Conservation (phyloP, 176 grass and related monocot genomes). For the Thalia dealbata region DNA sequence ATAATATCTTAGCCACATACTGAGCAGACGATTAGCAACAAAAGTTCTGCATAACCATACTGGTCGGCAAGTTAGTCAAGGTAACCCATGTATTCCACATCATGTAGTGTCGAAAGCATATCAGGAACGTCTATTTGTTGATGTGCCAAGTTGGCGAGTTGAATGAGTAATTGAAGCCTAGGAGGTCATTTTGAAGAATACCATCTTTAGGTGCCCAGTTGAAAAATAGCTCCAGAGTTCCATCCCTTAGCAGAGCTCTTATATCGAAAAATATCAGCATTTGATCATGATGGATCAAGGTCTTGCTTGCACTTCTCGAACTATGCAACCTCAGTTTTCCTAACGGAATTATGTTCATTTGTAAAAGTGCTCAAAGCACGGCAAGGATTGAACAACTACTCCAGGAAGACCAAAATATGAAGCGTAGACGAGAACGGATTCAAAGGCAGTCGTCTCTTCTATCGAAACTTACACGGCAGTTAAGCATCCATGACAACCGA, state of each 20-base stretch:
- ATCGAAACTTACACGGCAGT: constrained; percentile 71
- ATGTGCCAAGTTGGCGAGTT: not conserved
- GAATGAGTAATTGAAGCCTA: not conserved
- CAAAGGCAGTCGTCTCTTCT: constrained; percentile 65
- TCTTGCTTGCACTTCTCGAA: not conserved
- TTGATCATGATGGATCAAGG: too few relatives aligned
- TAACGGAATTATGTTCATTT: not conserved
- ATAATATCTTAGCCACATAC: too few relatives aligned
- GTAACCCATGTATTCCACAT: not conserved
- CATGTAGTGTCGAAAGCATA: not conserved
- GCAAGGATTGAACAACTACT: constrained; percentile 70
- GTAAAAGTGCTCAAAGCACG: constrained; percentile 40
- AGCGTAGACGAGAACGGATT: constrained; percentile 43
- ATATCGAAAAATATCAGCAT: too few relatives aligned
- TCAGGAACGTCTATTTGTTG: not conserved
- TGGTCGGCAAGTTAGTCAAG: not conserved
- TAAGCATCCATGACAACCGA: constrained; percentile 55
- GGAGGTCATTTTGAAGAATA: not conserved
- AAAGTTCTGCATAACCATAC: not conserved
- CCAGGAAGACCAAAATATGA: constrained; percentile 73
- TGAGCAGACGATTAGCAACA: too few relatives aligned
- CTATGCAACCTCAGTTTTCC: not conserved
- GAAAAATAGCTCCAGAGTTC: too few relatives aligned
- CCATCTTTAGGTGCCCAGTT: too few relatives aligned
- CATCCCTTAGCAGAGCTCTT: too few relatives aligned